Evolutionary conservation across 805 yeast genomes (phyloP).

Genomic region (Metschnikowia matae): DNA sequence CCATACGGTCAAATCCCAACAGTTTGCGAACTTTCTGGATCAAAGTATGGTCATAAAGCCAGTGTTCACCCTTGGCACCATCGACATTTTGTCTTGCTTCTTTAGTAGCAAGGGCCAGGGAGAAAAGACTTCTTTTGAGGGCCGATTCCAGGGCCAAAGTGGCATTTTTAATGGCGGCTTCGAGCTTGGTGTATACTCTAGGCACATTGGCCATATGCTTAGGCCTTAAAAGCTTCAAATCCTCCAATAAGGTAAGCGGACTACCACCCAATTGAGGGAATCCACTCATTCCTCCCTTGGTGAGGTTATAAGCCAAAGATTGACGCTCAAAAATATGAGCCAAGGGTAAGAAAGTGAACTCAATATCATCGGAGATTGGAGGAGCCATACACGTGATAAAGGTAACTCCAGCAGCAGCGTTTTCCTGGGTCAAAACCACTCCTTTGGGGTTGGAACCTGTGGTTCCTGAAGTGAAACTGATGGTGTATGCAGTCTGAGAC

Average conservation of each 20-base stretch:
- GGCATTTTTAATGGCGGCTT: constrained; percentile 23
- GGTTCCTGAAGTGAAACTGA: constrained; percentile 27
- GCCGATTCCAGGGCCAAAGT: constrained; percentile 20
- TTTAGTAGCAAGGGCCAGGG: constrained; percentile 19
- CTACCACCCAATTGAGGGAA: constrained; percentile 23
- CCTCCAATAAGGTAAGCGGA: constrained; percentile 24
- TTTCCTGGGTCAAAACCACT: constrained; percentile 20
- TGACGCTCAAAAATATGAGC: constrained; percentile 37
- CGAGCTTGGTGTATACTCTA: constrained; percentile 25
- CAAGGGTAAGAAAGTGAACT: constrained; percentile 28
- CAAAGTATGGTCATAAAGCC: constrained; percentile 15
- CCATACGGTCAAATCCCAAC: constrained; percentile 33
- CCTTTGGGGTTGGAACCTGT: constrained; percentile 27
- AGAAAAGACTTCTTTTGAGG: constrained; percentile 17
- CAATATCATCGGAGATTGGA: constrained; percentile 10
- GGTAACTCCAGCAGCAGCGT: constrained; percentile 19
- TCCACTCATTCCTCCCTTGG: constrained; percentile 24
- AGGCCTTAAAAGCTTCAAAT: constrained; percentile 24
- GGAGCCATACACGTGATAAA: constrained; percentile 15
- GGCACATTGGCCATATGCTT: constrained; percentile 25
- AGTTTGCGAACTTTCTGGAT: constrained; percentile 19
- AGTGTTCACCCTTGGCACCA: constrained; percentile 20
- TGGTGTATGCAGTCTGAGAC: constrained; percentile 21
- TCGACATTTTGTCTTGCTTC: constrained; percentile 15
- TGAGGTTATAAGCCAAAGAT: constrained; percentile 19